phyloP scores from a whole-genome alignment of 495 filamentous ascomycete species.

The Penicillium dipodomyicola region DNA sequence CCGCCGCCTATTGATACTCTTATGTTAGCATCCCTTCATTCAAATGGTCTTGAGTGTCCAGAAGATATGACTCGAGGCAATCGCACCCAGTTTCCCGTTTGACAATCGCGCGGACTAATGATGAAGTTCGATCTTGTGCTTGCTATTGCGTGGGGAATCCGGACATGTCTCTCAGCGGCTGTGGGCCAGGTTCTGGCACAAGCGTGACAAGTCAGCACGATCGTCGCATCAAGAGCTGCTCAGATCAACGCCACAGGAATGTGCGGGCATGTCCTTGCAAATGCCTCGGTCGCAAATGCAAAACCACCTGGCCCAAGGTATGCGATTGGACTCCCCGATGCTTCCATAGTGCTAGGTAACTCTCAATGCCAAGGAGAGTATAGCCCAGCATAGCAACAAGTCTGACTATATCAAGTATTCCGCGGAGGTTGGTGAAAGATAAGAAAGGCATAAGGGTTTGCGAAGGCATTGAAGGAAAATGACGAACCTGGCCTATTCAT shows the following conservation, averaged over 20 bases:
- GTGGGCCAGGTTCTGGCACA: constrained; percentile 60
- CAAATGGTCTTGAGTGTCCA: constrained; percentile 2
- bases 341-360: background rate
- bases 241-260: constrained; percentile 20
- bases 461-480: constrained; percentile 24
- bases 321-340: constrained; percentile 24
- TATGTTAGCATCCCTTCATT: constrained; percentile 30
- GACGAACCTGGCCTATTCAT: constrained; percentile 49
- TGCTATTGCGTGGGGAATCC: constrained; percentile 67
- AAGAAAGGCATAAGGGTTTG: constrained; percentile 12
- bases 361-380: background rate
- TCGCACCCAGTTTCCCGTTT: constrained; percentile 72
- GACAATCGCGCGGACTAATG: constrained; percentile 65
- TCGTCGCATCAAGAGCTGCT: constrained; percentile 17
- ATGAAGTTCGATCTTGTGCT: constrained; percentile 58
- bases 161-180: constrained; percentile 67
- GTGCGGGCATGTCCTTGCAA: constrained; percentile 19
- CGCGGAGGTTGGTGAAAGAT: constrained; percentile 11
- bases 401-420: constrained; percentile 1
- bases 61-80: constrained; percentile 9
- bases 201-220: constrained; percentile 31
- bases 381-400: background rate
- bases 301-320: constrained; percentile 17
- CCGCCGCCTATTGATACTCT: constrained; percentile 55
- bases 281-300: constrained; percentile 33